Evolutionary conservation across 176 grass and related monocot genomes (phyloP), one percentile per base, ranked within the genome.

Genomic region (Dactylis glomerata): DNA sequence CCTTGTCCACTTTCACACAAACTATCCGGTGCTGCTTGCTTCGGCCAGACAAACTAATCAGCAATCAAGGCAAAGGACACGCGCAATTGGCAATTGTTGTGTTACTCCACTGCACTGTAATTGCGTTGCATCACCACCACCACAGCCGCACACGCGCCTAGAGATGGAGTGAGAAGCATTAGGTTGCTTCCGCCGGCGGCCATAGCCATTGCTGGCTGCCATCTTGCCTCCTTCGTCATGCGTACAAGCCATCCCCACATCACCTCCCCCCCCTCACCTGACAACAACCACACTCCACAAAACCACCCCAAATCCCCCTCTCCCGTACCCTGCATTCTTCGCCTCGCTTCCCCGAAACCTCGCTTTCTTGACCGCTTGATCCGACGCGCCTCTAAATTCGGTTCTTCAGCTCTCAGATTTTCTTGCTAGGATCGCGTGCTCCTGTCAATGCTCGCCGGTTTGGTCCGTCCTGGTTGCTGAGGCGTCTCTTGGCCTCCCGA

Each of bases 161-260:
- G 81, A 27, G 89, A 84, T 91, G 76, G 81, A 91, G 85, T 84
- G 89, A 87, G 76, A 91, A 76, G 89, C 84, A 91, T 90, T 67
- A 64, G 89, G 89, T 97, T 94, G 92, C 95, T 97, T 97, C 88
- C 81, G 79, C 16, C 51, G 36, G 67, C 84, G 83, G 84, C 75
- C 86, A 91, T 92, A 84, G 83, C 89, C 86, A 91, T 92, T 86
- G 83, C 89, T 81, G 69, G 23, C 69, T 45, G 23, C 89, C 72
- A 83, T 46, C 80, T n/a, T 38, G 38, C 64, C 84, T 55, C 27
- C 52, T 92, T 80, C 87, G 72, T 91, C 81, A 97, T 91, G 92
- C 95, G 95, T 97, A 87, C 95, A 97, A 92, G 92, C 83, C 79
- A 92, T 92, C 83, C 58, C 81, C 84, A 92, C 80, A 79, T 73